These are phyloP conservation scores for Ambrosia hybrid DNA, from an alignment of 140 eudicot species.

Conservation along the genomic window DNA sequence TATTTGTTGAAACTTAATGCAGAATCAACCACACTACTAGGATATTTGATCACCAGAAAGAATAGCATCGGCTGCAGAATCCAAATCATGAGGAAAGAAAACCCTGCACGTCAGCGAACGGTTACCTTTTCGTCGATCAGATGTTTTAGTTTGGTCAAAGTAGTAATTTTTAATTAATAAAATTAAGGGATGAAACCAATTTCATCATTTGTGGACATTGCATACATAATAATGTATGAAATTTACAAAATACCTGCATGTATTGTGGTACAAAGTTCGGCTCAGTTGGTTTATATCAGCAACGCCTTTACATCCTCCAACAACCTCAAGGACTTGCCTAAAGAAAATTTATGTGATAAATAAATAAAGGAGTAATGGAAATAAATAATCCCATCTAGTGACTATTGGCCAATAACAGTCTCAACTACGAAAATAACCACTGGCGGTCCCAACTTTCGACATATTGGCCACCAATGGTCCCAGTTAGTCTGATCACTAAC, in stretches of 20 bases:
- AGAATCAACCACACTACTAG: slow-evolving; percentile 12
- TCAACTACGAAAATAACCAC: too few relatives aligned
- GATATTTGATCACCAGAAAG: slow-evolving; percentile 53
- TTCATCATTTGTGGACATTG: neutral
- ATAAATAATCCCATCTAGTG: too few relatives aligned
- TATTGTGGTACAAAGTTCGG: slow-evolving; percentile 74
- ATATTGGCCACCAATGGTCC: too few relatives aligned
- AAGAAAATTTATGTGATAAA: slow-evolving; percentile 16
- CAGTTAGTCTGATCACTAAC: too few relatives aligned
- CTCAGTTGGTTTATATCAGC: slow-evolving; percentile 72
- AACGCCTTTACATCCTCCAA: slow-evolving; percentile 87
- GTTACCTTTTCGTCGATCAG: too few relatives aligned
- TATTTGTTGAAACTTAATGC: neutral
- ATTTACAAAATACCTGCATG: slow-evolving; percentile 73
- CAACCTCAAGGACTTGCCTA: slow-evolving; percentile 99
- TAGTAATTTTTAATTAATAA: neutral
- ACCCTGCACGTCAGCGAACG: slow-evolving; percentile 55
- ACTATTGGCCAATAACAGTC: too few relatives aligned
- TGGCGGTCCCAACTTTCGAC: too few relatives aligned
- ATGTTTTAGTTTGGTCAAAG: neutral
- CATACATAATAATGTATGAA: neutral
- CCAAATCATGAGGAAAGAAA: slow-evolving; percentile 94
- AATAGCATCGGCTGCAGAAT: slow-evolving; percentile 90
- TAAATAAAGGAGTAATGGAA: neutral
- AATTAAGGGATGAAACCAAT: neutral